Evolutionary conservation across 805 yeast genomes (phyloP), one percentile per base, ranked within the genome.

Genomic region (Kodamaea restingae): DNA sequence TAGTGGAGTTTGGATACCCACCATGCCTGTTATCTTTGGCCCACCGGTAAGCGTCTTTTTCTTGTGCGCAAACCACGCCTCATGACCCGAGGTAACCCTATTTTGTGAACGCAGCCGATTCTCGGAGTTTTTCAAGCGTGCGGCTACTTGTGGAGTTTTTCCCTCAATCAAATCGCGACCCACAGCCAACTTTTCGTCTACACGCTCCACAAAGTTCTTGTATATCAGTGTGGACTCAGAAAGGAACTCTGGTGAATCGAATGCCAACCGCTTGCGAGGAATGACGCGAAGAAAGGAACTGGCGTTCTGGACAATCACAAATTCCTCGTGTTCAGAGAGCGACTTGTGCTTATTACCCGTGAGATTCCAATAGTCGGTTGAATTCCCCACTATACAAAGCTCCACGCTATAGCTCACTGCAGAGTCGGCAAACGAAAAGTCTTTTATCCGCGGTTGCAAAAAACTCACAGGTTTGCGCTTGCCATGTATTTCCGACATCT

Each of bases 381-480:
- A 36, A 33, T 52, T 56, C 4, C 60, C 61, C 27, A 58, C 51
- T 12, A 58, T 49, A 7, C 59, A 43, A 2, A 58, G 55, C 39
- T 58, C 61, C 11, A 58, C 52, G 32, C 60, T 52, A 41, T 58
- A 58, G 36, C 56, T 52, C 35, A 58, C 46, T 10, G 61, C 51
- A 4, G 63, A 51, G 31, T 55, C 63, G 0, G 59, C 45, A 27
- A 58, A 55, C 11, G 52, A 55, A 28, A 47, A 48, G 43, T 58
- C 63, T 22, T 51, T 45, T 18, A 56, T 46, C n/a, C 54, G 43
- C 2, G 40, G 37, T n/a, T 43, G 41, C 15, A 38, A 30, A 27
- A 38, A 32, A 3, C 28, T 15, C 15, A 22, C n/a, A 18, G 41
- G 33, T 17, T 26, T 35, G 11, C 29, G 28, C 15, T 33, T 33